A percentile compares a stretch with the other conserved stretches of the same genome.
These are phyloP conservation scores for Casaregolazyma suthepensis DNA, from an alignment of 1,139 yeast species.

Conservation along the genomic window DNA sequence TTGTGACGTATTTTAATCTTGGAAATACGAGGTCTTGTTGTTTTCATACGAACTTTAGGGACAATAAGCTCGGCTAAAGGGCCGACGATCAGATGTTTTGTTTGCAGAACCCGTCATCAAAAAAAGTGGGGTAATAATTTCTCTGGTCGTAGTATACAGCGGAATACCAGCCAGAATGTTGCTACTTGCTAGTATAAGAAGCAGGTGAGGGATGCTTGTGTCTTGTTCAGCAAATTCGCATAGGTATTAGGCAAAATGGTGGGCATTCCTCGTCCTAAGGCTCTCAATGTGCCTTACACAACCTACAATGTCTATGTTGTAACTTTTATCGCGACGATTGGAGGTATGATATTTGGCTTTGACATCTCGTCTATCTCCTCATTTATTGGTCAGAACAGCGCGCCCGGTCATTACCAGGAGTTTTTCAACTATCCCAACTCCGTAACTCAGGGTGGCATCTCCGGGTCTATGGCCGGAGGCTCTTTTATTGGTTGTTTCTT, in stretches of 20 bases:
- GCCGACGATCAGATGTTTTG: not conserved
- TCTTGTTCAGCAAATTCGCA: not conserved
- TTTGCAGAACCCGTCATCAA: not conserved
- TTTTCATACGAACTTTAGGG: not conserved
- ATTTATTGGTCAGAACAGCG: conserved; percentile 64
- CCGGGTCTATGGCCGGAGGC: conserved; percentile 93
- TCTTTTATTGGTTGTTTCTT: conserved; percentile 48
- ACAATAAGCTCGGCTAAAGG: not conserved
- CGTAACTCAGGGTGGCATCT: conserved; percentile 74
- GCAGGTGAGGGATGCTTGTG: not conserved
- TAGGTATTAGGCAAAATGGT: not conserved
- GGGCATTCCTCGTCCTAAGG: not conserved
- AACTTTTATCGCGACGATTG: conserved; percentile 61
- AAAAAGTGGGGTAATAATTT: not conserved
- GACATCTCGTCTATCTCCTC: conserved; percentile 91
- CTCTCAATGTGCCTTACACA: conserved; percentile 7
- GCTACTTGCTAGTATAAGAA: not conserved
- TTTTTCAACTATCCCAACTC: conserved; percentile 24
- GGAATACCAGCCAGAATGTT: not conserved
- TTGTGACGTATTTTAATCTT: not conserved
- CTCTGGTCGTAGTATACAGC: not conserved
- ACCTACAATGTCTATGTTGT: conserved; percentile 34
- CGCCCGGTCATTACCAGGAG: conserved; percentile 35
- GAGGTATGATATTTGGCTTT: conserved; percentile 95
- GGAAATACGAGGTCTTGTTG: not conserved